Percentiles rank a stretch among this genome's conserved stretches.
These are phyloP conservation scores for Pseudogymnoascus sp. DNA, from an alignment of 2,329 filamentous ascomycete genomes.

Conservation along the genomic window DNA sequence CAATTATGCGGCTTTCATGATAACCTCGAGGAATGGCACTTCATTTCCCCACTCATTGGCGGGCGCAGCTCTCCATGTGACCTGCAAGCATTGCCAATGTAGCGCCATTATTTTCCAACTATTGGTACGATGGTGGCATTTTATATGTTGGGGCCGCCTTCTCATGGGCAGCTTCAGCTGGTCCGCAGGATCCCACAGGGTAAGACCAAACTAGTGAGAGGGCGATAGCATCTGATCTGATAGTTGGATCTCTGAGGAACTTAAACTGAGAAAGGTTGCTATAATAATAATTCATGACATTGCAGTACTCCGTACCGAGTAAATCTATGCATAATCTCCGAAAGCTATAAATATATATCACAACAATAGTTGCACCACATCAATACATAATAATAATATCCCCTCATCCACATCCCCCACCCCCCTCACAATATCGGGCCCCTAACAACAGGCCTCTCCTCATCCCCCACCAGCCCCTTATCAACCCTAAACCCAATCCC, in stretches of 20 bases:
- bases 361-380: neutral
- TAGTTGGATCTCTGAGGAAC: neutral
- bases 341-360: neutral
- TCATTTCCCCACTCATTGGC: too few relatives aligned
- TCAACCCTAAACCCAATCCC: slow-evolving; percentile 30
- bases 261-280: neutral
- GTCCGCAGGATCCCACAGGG: neutral
- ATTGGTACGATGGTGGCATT: neutral
- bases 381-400: neutral
- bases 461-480: neutral
- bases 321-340: neutral
- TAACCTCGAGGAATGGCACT: too few relatives aligned
- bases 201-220: neutral
- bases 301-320: neutral
- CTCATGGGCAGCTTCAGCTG: neutral
- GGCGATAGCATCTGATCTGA: neutral
- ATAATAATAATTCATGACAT: neutral
- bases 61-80: too few relatives aligned
- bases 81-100: neutral
- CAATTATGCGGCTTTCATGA: too few relatives aligned
- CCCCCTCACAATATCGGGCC: neutral
- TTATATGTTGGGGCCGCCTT: neutral
- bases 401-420: neutral
- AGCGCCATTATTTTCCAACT: neutral
- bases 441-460: neutral